Evolutionary conservation across 305 asterid genomes (phyloP).

Genomic region (Nicotiana rustica): DNA sequence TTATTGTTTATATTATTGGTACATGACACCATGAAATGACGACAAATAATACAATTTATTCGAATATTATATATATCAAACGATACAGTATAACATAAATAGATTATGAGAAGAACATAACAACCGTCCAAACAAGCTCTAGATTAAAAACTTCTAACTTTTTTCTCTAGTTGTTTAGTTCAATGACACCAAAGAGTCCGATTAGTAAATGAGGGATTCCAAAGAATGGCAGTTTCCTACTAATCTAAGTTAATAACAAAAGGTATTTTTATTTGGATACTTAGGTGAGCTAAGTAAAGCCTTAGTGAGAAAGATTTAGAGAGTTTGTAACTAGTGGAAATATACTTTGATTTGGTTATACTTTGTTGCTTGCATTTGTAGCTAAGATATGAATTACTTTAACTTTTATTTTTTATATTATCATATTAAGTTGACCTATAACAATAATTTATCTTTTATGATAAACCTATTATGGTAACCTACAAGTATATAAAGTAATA

Average conservation of each 20-base stretch:
- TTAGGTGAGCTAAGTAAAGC: background rate
- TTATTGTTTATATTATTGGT: no score
- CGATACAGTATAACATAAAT: no score
- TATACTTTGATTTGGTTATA: conserved; percentile 12
- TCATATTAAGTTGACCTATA: background rate
- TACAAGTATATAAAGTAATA: background rate
- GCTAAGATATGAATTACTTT: background rate
- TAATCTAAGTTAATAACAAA: background rate
- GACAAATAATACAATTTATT: no score
- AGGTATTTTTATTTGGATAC: background rate
- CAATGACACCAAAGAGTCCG: background rate
- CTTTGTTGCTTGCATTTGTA: background rate
- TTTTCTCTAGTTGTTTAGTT: background rate
- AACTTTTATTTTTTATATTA: background rate
- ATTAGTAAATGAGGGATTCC: background rate
- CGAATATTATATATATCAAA: no score
- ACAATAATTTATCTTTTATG: background rate
- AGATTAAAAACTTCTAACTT: background rate
- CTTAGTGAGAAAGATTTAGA: background rate
- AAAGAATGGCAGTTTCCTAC: conserved; percentile 8
- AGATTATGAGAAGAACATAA: no score
- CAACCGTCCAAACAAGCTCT: no score
- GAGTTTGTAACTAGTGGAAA: background rate
- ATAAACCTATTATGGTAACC: background rate
- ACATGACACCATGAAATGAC: no score